Evolutionary conservation across 768 basidiomycete species (phyloP).

Genomic region (Russula ochroleuca): DNA sequence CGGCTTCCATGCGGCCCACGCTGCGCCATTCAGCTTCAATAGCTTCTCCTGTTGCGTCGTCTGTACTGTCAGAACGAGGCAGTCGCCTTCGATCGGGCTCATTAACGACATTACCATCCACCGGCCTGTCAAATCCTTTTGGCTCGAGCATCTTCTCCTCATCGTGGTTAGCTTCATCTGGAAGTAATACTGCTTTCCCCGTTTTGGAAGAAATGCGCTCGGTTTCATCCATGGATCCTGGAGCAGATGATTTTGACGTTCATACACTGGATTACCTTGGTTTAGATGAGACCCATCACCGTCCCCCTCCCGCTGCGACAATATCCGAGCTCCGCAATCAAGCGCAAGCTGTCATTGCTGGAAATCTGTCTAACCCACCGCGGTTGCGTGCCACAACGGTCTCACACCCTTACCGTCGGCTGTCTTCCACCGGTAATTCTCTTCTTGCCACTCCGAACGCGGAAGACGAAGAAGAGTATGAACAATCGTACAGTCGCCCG

Average conservation of each 20-base stretch:
- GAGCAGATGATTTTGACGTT: conserved; percentile 84
- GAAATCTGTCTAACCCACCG: conserved; percentile 73
- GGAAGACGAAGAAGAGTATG: conserved; percentile 75
- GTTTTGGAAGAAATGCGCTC: conserved; percentile 79
- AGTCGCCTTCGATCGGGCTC: conserved; percentile 92
- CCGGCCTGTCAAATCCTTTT: conserved; percentile 73
- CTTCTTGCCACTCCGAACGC: conserved; percentile 58
- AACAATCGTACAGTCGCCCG: conserved; percentile 55
- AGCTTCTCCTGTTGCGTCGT: conserved; percentile 53
- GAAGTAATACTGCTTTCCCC: conserved; percentile 51
- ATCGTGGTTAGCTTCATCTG: conserved; percentile 73
- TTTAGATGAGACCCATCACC: conserved; percentile 67
- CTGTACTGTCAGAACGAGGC: conserved; percentile 56
- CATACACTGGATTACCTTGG: conserved; percentile 97
- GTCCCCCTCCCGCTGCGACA: conserved; percentile 79
- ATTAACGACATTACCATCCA: conserved; percentile 73
- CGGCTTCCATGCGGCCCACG: conserved; percentile 53
- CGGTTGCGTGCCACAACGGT: conserved; percentile 87
- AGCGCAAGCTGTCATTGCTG: conserved; percentile 85
- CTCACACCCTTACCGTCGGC: conserved; percentile 81
- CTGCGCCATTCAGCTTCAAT: conserved; percentile 75
- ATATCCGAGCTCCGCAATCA: conserved; percentile 86
- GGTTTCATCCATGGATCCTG: conserved; percentile 60
- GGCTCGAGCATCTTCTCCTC: conserved; percentile 87
- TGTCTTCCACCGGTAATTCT: conserved; percentile 55